A percentile compares a stretch with the other conserved stretches of the same genome.
phyloP scores from a whole-genome alignment of 768 basidiomycete genomes.

The Kwoniella mangroviensis region DNA sequence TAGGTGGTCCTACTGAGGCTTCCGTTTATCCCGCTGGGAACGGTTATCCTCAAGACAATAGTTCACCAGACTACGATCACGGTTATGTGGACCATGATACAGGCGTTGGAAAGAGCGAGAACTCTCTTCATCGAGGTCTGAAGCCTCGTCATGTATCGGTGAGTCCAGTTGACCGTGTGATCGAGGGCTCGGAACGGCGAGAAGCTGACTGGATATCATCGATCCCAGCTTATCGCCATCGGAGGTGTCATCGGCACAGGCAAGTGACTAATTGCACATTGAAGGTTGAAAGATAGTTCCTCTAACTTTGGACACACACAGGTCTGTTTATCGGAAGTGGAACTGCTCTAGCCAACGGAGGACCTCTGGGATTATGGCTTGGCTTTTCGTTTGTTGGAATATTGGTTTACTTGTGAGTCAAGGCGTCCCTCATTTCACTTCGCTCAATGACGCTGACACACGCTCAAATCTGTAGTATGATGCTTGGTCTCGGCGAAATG shows the following conservation, averaged over 20 bases:
- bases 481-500: conserved; percentile 40
- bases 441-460: not conserved
- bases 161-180: not conserved
- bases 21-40: conserved; percentile 1
- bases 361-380: conserved; percentile 50
- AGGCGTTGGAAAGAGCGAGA: not conserved
- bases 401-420: conserved; percentile 15
- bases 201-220: too few relatives aligned
- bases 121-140: conserved; percentile 14
- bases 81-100: not conserved
- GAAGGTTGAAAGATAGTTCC: too few relatives aligned
- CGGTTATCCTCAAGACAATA: not conserved
- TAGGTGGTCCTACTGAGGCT: conserved; percentile 3
- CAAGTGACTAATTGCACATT: not conserved
- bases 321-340: conserved; percentile 68
- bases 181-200: too few relatives aligned
- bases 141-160: conserved; percentile 25
- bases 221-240: conserved; percentile 24
- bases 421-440: not conserved
- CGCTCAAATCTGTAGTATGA: conserved; percentile 9
- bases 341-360: conserved; percentile 46
- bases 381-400: conserved; percentile 42
- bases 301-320: not conserved
- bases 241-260: conserved; percentile 22
- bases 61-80: not conserved